A percentile compares a stretch with the other conserved stretches of the same genome.
Conservation (phyloP, 2,329 filamentous ascomycete species). For the Lomentospora prolificans region DNA sequence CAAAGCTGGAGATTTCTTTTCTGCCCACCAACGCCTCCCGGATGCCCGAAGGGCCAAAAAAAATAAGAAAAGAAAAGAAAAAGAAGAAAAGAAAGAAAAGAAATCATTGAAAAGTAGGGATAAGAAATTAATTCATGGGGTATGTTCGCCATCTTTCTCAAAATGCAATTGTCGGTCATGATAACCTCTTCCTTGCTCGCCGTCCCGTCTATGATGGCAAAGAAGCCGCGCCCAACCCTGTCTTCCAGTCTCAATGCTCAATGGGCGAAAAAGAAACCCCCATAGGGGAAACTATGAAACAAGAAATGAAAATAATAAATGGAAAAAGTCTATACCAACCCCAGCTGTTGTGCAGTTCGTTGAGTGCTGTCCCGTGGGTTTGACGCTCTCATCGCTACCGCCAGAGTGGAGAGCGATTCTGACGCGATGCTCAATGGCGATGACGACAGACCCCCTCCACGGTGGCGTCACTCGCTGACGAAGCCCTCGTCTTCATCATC, state of each 20-base stretch:
- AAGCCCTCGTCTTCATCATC: slow-evolving; percentile 23
- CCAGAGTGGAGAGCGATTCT: not conserved
- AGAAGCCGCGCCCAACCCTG: not conserved
- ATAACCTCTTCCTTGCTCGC: not conserved
- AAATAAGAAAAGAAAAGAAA: slow-evolving; percentile 2
- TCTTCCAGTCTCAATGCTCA: slow-evolving; percentile 5
- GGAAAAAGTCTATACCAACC: not conserved
- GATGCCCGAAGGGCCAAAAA: not conserved
- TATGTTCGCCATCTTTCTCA: not conserved
- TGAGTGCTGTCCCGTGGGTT: not conserved
- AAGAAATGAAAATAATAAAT: slow-evolving; percentile 12
- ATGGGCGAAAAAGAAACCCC: slow-evolving; percentile 12
- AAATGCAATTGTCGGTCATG: not conserved
- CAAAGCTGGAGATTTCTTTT: not conserved
- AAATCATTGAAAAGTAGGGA: slow-evolving; percentile 5
- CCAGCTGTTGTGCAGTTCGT: not conserved
- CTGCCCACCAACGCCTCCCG: not conserved
- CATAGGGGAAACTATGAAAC: slow-evolving; percentile 13
- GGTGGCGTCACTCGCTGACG: slow-evolving; percentile 19
- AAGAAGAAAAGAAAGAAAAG: slow-evolving; percentile 3
- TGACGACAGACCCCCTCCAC: slow-evolving; percentile 3
- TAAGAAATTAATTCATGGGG: slow-evolving; percentile 2
- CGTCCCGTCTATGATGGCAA: not conserved
- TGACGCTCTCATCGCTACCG: not conserved
- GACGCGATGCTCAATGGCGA: slow-evolving; percentile 3